phyloP scores from a whole-genome alignment of 2,329 filamentous ascomycete genomes.

The Alternaria angustiovoidea region DNA sequence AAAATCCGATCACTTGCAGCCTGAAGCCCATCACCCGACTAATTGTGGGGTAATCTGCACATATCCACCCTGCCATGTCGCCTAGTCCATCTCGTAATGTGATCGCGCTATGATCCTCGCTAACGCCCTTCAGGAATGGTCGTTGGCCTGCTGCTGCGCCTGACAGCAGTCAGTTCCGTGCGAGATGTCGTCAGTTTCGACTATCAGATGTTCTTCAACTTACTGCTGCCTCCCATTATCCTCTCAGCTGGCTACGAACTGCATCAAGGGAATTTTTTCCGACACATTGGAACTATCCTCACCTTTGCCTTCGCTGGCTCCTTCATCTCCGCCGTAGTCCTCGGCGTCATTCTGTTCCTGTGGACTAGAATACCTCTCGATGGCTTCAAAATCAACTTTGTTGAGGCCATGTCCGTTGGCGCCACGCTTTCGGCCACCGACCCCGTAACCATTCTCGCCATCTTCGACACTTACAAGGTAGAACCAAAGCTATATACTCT shows the following conservation, averaged over 20 bases:
- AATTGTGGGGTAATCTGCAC: conserved; percentile 25
- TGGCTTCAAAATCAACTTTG: conserved; percentile 85
- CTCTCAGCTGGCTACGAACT: conserved; percentile 96
- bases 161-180: conserved; percentile 83
- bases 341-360: conserved; percentile 85
- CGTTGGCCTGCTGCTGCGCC: conserved; percentile 85
- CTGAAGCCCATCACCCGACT: conserved; percentile 14
- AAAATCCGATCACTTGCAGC: conserved; percentile 9
- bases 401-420: conserved; percentile 95
- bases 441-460: conserved; percentile 95
- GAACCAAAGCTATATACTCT: conserved; percentile 98
- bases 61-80: conserved; percentile 16
- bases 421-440: conserved; percentile 97
- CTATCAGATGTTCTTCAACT: conserved; percentile 99
- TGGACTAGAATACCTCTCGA: conserved; percentile 89
- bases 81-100: conserved; percentile 25
- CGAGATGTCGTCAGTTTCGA: conserved; percentile 94
- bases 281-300: conserved; percentile 95
- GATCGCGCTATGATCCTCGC: conserved; percentile 28
- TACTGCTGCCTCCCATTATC: conserved; percentile 97
- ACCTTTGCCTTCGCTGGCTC: conserved; percentile 98
- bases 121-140: conserved; percentile 77
- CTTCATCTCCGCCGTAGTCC: conserved; percentile 94
- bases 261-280: conserved; percentile 98
- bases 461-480: conserved; percentile 99